Conservation (phyloP, 208 protist genomes). For the Naegleria gruberi region DNA sequence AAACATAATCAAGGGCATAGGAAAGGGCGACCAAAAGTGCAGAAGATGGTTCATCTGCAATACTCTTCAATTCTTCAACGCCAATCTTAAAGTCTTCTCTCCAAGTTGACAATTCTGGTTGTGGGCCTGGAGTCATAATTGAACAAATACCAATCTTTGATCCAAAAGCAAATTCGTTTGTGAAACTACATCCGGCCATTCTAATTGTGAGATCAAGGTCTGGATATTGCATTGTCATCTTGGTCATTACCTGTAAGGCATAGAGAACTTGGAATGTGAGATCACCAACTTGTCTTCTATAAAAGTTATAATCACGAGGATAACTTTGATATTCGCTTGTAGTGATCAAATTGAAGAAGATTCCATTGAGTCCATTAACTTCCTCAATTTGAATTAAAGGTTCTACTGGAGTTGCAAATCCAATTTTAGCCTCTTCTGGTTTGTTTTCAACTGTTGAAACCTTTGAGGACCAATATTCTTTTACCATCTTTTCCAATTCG, state of each 20-base stretch:
- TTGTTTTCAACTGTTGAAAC: not conserved
- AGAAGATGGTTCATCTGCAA: not conserved
- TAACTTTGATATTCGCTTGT: not conserved
- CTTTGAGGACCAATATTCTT: not conserved
- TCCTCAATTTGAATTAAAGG: not conserved
- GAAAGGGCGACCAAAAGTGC: not conserved
- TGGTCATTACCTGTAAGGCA: not conserved
- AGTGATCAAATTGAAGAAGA: not conserved
- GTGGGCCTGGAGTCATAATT: not conserved
- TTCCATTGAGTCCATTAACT: not conserved
- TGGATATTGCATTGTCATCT: not conserved
- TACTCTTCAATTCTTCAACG: not conserved
- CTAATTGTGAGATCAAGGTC: not conserved
- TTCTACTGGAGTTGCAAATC: not conserved
- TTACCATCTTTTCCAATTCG: not conserved
- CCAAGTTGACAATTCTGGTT: not conserved
- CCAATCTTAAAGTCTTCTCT: not conserved
- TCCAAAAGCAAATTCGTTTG: not conserved
- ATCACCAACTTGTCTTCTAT: not conserved
- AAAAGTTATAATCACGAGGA: not conserved
- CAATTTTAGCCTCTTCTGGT: not conserved
- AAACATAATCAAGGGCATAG: not conserved
- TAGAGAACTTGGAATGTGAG: not conserved
- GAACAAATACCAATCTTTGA: not conserved
- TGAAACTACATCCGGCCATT: not conserved